Evolutionary conservation across 129 eudicot genomes (phyloP), one percentile per base, ranked within the genome.

Genomic region (Escallonia rubra): DNA sequence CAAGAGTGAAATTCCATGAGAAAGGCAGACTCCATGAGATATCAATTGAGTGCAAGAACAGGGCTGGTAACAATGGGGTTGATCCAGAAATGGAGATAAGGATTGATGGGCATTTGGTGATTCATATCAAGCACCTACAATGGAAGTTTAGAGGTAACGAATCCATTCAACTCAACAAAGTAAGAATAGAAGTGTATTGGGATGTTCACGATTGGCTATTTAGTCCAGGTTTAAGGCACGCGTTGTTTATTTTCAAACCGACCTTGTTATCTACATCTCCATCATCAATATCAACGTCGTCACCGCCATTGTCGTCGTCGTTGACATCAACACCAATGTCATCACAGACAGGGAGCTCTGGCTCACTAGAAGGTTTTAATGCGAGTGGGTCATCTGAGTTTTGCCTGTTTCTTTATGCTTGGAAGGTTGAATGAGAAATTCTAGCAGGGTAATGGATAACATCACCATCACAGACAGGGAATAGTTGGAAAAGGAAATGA

Each of bases 61-160:
- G 70, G 43, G 40, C 43, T 13, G 41, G 72, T 12, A 68, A 68
- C 49, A 60, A 70, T 38, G 82, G 74, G 72, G 64, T 58, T 54
- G 87, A 83, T 64, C 95, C 92, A 34, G 98, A 86, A 43, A 93
- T 93, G 98, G 98, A 93, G 83, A 86, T 93, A 42, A 61, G 81
- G 57, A 82, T 93, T n/a, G 98, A 93, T 56, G 98, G 96, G 45
- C 66, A 81, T 50, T 72, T 85, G 67, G 76, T 86, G 56, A 82
- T 91, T 57, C 86, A 83, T 59, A 91, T 88, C 40, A 91, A 84
- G 83, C 96, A 91, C 53, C 78, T 91, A 14, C 94, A 91, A 65
- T 88, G 96, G 96, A 91, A 91, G 73, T 91, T 91, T 64, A 79
- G 97, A 79, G 97, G 97, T 51, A 91, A 91, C 40, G 94, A 91